phyloP scores from a whole-genome alignment of 1,284 basidiomycete species.

The Moesziomyces sp. region DNA sequence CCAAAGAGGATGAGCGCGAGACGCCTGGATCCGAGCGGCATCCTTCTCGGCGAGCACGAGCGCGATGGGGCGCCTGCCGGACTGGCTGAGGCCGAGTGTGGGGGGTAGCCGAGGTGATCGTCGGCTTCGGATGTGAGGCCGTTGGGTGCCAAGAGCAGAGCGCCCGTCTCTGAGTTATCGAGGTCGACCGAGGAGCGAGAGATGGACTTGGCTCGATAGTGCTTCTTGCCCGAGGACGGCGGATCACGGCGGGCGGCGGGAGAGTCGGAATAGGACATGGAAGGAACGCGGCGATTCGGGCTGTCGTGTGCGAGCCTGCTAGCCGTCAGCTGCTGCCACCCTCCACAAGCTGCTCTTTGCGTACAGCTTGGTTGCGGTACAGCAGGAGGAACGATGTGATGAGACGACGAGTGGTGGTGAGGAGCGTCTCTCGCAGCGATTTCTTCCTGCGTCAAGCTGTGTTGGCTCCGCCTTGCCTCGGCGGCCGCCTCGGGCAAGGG shows the following conservation, averaged over 20 bases:
- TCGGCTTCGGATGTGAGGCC: constrained; percentile 30
- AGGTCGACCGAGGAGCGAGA: constrained; percentile 40
- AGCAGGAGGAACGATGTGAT: constrained; percentile 5
- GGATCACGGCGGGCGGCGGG: constrained; percentile 19
- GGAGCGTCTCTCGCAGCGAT: not conserved
- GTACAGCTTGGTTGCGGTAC: constrained; percentile 7
- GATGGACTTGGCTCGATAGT: constrained; percentile 43
- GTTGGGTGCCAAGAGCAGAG: constrained; percentile 30
- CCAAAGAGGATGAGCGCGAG: constrained; percentile 39
- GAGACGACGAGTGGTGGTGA: not conserved
- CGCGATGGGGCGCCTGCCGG: constrained; percentile 14
- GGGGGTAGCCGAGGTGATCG: constrained; percentile 17
- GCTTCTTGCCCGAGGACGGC: constrained; percentile 30
- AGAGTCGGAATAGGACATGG: constrained; percentile 34
- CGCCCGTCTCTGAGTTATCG: constrained; percentile 42
- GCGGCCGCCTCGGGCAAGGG: no score
- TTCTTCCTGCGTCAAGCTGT: no score
- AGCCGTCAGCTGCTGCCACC: constrained; percentile 16
- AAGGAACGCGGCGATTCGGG: constrained; percentile 4
- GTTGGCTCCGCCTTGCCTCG: no score
- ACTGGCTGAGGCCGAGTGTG: constrained; percentile 13
- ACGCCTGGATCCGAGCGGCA: constrained; percentile 42
- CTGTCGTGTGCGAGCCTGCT: constrained; percentile 5
- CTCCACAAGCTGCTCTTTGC: constrained; percentile 5
- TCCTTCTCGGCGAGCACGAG: constrained; percentile 29